These are phyloP conservation scores for Auriscalpium orientale DNA, from an alignment of 768 basidiomycete species.

Conservation along the genomic window DNA sequence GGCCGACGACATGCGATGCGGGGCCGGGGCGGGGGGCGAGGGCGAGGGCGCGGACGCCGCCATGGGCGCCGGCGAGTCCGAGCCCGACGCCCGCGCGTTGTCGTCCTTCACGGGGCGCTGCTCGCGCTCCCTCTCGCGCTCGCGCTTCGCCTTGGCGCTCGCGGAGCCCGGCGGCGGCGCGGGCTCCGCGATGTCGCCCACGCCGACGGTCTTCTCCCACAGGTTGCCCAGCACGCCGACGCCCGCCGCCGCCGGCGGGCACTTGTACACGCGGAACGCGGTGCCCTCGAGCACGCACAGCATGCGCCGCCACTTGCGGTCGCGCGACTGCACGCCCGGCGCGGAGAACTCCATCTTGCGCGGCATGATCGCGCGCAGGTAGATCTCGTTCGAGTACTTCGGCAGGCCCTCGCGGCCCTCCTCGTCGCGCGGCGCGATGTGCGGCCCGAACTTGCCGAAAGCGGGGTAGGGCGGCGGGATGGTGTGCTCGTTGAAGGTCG, in stretches of 20 bases:
- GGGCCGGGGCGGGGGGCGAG: not conserved
- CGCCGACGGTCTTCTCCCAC: constrained; percentile 76
- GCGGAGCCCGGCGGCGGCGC: constrained; percentile 17
- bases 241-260: constrained; percentile 39
- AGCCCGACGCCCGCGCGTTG: not conserved
- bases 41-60: not conserved
- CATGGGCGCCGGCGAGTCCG: not conserved
- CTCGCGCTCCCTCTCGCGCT: constrained; percentile 17
- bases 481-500: constrained; percentile 49
- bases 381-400: constrained; percentile 70
- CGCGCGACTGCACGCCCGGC: constrained; percentile 81
- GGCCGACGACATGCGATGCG: not conserved
- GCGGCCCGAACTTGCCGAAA: constrained; percentile 17
- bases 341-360: constrained; percentile 89
- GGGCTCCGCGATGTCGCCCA: constrained; percentile 43
- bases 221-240: constrained; percentile 48
- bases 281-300: constrained; percentile 92
- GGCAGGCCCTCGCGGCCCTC: constrained; percentile 83
- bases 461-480: constrained; percentile 66
- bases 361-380: constrained; percentile 74
- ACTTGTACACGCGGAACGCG: constrained; percentile 69
- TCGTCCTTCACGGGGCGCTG: constrained; percentile 5
- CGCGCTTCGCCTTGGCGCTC: constrained; percentile 23
- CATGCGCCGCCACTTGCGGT: constrained; percentile 86
- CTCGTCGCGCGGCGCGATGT: constrained; percentile 53